A percentile compares a stretch with the other conserved stretches of the same genome.
phyloP scores from a whole-genome alignment of 106 monocot species.

The Dendrobium nobile region DNA sequence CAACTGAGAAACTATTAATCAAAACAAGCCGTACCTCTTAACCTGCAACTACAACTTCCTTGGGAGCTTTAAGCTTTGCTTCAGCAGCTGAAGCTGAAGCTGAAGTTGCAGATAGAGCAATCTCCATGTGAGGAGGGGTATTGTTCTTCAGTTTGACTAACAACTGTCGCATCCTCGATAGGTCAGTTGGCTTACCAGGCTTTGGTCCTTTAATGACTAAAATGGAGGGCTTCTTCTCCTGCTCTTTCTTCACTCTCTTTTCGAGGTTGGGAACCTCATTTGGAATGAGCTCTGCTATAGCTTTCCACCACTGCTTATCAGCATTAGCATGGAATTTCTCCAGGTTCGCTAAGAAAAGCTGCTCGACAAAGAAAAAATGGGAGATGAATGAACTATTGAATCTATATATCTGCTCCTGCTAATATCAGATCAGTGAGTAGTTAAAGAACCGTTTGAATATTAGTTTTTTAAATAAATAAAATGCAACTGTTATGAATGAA shows the following conservation, averaged over 20 bases:
- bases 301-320: conserved; percentile 73
- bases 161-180: conserved; percentile 71
- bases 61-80: neutral
- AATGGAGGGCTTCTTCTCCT: conserved; percentile 59
- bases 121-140: conserved; percentile 60
- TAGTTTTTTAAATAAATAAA: too few relatives aligned
- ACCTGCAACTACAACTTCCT: conserved; percentile 5
- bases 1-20: too few relatives aligned
- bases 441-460: too few relatives aligned
- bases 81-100: conserved; percentile 23
- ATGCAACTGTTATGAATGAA: too few relatives aligned
- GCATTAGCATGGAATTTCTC: conserved; percentile 67
- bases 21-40: neutral
- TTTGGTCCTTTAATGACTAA: conserved; percentile 59
- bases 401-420: too few relatives aligned
- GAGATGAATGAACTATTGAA: neutral
- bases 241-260: conserved; percentile 58
- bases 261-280: conserved; percentile 61
- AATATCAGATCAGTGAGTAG: too few relatives aligned
- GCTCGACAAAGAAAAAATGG: neutral
- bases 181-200: conserved; percentile 79
- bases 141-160: conserved; percentile 59
- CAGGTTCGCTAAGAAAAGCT: conserved; percentile 52
- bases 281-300: conserved; percentile 67
- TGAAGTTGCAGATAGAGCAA: conserved; percentile 27